Evolutionary conservation across 495 filamentous ascomycete genomes (phyloP), one percentile per base, ranked within the genome.

Genomic region (Pyrenopolyporus hunteri): DNA sequence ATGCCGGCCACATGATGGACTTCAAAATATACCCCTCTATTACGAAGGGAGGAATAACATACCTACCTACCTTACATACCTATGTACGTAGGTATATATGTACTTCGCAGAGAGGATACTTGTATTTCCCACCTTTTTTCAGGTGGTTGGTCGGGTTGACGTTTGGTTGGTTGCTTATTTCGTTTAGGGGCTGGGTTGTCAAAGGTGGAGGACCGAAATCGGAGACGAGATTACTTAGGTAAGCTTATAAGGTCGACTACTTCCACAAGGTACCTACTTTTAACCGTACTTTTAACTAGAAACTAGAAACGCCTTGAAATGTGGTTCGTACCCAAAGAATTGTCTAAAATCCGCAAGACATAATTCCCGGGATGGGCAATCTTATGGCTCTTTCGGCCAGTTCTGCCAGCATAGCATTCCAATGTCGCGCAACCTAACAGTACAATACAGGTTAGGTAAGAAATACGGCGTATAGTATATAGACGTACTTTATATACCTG

Each of bases 201-300:
- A 16, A 33, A 32, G 19, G 32, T 37, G 20, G 55, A 51, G 11
- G 16, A 25, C 62, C 62, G 62, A 65, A 22, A 8, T 65, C 62
- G 62, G 62, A 60, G 45, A 17, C 13, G 9, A 19, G 1, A 59
- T 59, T 43, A 32, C 13, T 23, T 55, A 54, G 22, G 17, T 19
- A 13, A 10, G 3, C 9, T 22, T 40, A 10, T 9, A 14, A 20
- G 16, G 10, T 40, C 6, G n/a, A 20, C 8, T 40, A 14, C 32
- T n/a, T 35, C 7, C 32, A 16, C n/a, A 36, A 31, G 13, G 22
- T 45, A 45, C 35, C 10, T 14, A 39, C 14, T 14, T 2, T 6
- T 6, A 39, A 7, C 3, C 10, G 10, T 8, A 17, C 13, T 6
- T 26, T n/a, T n/a, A n/a, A n/a, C n/a, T n/a, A n/a, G n/a, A n/a